These are phyloP conservation scores for Nematocida minor DNA, from an alignment of 371 early-diverging fungal species.

Conservation along the genomic window DNA sequence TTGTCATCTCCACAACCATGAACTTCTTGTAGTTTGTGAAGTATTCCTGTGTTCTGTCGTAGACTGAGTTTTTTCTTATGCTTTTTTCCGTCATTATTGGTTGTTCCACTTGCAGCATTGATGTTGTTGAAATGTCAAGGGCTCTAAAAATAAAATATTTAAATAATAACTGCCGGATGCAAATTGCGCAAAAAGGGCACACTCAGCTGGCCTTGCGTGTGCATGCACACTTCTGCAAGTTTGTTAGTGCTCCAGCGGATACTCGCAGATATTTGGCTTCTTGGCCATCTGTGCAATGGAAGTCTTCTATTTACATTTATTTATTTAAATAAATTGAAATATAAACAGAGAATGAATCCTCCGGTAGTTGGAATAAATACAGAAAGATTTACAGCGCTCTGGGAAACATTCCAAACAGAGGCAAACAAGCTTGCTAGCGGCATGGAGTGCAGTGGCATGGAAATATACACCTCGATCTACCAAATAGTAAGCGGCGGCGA, in stretches of 20 bases:
- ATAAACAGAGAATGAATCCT: conserved; percentile 42
- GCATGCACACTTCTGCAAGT: too few relatives aligned
- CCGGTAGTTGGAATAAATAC: conserved; percentile 17
- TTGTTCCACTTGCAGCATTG: conserved; percentile 51
- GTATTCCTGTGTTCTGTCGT: conserved; percentile 54
- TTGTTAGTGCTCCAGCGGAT: too few relatives aligned
- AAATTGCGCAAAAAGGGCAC: too few relatives aligned
- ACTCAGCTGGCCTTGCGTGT: too few relatives aligned
- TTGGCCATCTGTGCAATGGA: too few relatives aligned
- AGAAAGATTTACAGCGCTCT: conserved; percentile 28
- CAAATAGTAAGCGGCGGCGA: conserved; percentile 19
- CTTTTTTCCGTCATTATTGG: background rate
- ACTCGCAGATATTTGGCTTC: too few relatives aligned
- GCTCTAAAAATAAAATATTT: conserved; percentile 28
- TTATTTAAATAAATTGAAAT: conserved; percentile 13
- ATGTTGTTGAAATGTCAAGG: conserved; percentile 49
- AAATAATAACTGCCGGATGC: background rate
- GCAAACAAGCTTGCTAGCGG: conserved; percentile 46
- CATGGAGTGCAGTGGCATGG: conserved; percentile 36
- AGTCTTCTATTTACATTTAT: too few relatives aligned
- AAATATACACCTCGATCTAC: conserved; percentile 23
- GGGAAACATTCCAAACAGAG: conserved; percentile 33
- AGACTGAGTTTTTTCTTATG: conserved; percentile 54
- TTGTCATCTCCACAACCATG: conserved; percentile 96
- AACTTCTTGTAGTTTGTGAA: conserved; percentile 65